Conservation (phyloP, 2,329 filamentous ascomycete species). For the Fusarium lyarnte region DNA sequence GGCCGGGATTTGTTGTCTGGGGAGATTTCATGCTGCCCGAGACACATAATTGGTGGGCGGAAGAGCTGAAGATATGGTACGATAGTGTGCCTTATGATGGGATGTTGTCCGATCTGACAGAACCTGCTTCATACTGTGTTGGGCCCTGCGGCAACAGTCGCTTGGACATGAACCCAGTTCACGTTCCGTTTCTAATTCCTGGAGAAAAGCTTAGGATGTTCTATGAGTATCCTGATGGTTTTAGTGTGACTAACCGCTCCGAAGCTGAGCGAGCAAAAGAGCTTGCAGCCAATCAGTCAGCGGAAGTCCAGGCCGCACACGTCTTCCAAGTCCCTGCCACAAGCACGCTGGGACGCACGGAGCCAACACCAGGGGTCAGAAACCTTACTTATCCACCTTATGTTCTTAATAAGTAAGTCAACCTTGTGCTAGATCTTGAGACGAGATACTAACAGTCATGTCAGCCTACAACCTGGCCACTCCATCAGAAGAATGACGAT, state of each 20-base stretch:
- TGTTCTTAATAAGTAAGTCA: neutral
- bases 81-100: neutral
- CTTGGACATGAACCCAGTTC: neutral
- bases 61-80: neutral
- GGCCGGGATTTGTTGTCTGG: neutral
- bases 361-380: neutral
- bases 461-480: neutral
- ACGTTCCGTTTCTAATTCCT: neutral
- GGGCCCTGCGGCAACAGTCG: neutral
- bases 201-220: neutral
- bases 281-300: neutral
- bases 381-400: neutral
- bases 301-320: neutral
- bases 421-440: accelerated
- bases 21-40: neutral
- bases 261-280: neutral
- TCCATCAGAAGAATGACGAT: neutral
- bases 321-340: neutral
- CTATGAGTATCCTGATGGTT: neutral
- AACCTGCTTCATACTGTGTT: neutral
- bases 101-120: neutral
- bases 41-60: neutral
- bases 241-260: neutral
- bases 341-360: neutral
- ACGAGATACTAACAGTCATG: neutral